phyloP scores from a whole-genome alignment of 306 rosid genomes.

The Mucuna pruriens region DNA sequence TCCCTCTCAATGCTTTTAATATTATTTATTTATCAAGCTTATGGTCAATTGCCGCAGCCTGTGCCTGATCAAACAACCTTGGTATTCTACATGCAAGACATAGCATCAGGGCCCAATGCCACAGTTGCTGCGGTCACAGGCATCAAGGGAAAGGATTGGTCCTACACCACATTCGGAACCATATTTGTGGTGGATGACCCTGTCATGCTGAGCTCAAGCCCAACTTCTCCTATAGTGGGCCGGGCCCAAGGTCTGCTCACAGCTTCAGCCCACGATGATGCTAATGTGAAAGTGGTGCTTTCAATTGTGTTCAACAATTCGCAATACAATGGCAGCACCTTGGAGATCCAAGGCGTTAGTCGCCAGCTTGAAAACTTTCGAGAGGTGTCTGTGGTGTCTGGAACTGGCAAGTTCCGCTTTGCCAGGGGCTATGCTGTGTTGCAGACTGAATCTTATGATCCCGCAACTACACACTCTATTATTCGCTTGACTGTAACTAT shows the following conservation, averaged over 20 bases:
- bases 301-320: slow-evolving; percentile 46
- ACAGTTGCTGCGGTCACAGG: slow-evolving; percentile 42
- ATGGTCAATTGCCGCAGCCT: background rate
- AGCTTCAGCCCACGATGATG: slow-evolving; percentile 23
- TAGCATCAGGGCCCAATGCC: slow-evolving; percentile 28
- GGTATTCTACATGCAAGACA: slow-evolving; percentile 48
- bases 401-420: slow-evolving; percentile 61
- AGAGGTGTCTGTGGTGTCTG: slow-evolving; percentile 56
- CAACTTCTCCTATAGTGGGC: slow-evolving; percentile 6
- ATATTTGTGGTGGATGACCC: slow-evolving; percentile 50
- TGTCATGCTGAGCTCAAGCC: background rate
- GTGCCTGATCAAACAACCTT: slow-evolving; percentile 15
- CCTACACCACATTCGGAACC: slow-evolving; percentile 45
- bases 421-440: slow-evolving; percentile 47
- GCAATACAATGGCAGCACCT: slow-evolving; percentile 39
- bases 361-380: slow-evolving; percentile 39
- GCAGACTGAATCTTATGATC: slow-evolving; percentile 42
- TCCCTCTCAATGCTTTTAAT: slow-evolving; percentile 10
- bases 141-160: slow-evolving; percentile 37
- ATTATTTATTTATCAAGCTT: background rate
- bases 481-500: slow-evolving; percentile 37
- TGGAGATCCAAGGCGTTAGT: slow-evolving; percentile 46
- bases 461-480: background rate
- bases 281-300: slow-evolving; percentile 14
- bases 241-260: slow-evolving; percentile 40